Evolutionary conservation across 345 rosid genomes (phyloP).

Genomic region (Firmiana major): DNA sequence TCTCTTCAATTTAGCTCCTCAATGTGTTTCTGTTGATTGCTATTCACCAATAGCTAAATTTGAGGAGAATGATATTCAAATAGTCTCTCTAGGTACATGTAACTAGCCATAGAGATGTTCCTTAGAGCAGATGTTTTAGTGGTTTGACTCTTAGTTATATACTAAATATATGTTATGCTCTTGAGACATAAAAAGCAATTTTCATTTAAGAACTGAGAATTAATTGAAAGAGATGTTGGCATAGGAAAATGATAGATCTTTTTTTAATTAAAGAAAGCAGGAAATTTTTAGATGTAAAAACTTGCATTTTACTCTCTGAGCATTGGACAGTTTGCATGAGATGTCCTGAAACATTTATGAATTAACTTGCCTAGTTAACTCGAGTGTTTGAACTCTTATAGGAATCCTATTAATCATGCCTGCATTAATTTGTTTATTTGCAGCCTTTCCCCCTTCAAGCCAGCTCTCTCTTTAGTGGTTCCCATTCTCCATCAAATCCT

Average conservation of each 20-base stretch:
- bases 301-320: background rate
- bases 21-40: background rate
- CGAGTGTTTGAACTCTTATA: constrained; percentile 15
- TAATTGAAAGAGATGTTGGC: background rate
- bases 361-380: background rate
- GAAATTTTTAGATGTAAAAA: background rate
- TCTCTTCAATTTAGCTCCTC: no score
- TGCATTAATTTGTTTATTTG: constrained; percentile 22
- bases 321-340: background rate
- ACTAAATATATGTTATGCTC: background rate
- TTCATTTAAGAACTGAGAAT: background rate
- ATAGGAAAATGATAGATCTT: background rate
- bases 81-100: background rate
- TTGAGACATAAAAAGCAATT: background rate
- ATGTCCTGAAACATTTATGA: background rate
- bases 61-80: background rate
- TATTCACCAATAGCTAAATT: background rate
- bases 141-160: background rate
- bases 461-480: constrained; percentile 61
- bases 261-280: background rate
- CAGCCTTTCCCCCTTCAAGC: constrained; percentile 95
- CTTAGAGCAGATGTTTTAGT: background rate
- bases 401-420: background rate
- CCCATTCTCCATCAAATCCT: constrained; percentile 49
- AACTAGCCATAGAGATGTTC: background rate